Evolutionary conservation across 345 rosid genomes (phyloP).

Genomic region (Eucalyptus cloeziana): DNA sequence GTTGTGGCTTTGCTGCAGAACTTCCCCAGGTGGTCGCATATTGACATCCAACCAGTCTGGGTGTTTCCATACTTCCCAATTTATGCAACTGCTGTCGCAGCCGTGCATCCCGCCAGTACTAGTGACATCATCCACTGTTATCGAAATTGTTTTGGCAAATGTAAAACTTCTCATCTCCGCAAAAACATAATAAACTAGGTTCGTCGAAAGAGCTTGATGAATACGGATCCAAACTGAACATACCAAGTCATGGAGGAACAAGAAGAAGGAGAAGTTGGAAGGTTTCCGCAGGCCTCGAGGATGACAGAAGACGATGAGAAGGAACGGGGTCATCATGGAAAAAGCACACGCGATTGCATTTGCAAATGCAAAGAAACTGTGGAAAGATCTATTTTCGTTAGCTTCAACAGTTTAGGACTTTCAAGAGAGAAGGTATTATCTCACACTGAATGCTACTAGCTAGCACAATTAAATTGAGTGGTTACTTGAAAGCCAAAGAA

Average conservation of each 20-base stretch:
- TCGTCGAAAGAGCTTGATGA: neutral
- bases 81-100: slow-evolving; percentile 45
- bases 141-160: neutral
- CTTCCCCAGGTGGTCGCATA: slow-evolving; percentile 29
- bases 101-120: slow-evolving; percentile 41
- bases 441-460: neutral
- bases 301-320: neutral
- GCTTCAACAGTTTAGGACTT: neutral
- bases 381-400: neutral
- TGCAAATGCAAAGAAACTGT: slow-evolving; percentile 40
- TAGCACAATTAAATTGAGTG: neutral
- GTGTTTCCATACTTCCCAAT: slow-evolving; percentile 41
- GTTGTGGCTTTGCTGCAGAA: slow-evolving; percentile 27
- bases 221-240: neutral
- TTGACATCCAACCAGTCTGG: slow-evolving; percentile 58
- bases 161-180: neutral
- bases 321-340: slow-evolving; percentile 18
- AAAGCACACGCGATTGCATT: slow-evolving; percentile 11
- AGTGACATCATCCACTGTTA: slow-evolving; percentile 31
- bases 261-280: slow-evolving; percentile 13
- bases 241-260: slow-evolving; percentile 47
- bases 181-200: neutral
- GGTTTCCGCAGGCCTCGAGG: slow-evolving; percentile 9
- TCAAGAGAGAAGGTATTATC: neutral
- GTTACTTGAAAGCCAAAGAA: neutral